Base-by-base conservation (phyloP, 352 stramenopile species). In the Pythium oligandrum region DNA sequence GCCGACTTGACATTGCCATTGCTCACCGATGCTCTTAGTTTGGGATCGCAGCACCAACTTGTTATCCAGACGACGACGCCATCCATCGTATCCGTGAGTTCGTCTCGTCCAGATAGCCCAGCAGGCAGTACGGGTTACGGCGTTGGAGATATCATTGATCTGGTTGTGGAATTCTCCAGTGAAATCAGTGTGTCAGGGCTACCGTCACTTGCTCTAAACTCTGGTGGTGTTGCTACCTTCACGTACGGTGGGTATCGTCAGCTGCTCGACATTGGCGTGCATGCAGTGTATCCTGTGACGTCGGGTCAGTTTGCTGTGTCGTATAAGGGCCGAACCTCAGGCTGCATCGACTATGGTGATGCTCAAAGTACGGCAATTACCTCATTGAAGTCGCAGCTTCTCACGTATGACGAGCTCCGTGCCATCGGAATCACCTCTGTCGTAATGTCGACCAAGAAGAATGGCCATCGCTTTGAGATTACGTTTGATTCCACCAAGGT, bases 91-190 rank as follows among this genome's bases (percentile, higher is more conserved):
- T 63, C 65, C 7, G 63, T 92, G 3, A 73, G 69, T 1, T 86
- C 81, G 0, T 73, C 55, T 40, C 67, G 73, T 38, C 11, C 52
- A 1, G 48, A 82, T 49, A 78, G 66, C 3, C 48, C 43, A 8
- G 33, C n/a, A 30, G 64, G 63, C 5, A 71, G 45, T 0, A 40
- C 57, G 31, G 74, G 67, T 1, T 93, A 90, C 45, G 83, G 79
- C 3, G 52, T 83, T 6, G 85, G 83, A 2, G 81, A 93, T 40
- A 68, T 87, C 6, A 57, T 95, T 26, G 68, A 90, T 17, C 63
- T 95, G 30, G 59, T 73, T 3, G 79, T 92, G 12, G 53, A 64
- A 12, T 93, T 88, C 38, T 87, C 83, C 0, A 65, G 60, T 2
- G 73, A 84, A 12, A 68, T 95, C 1, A 34, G 54, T 3, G 74